Evolutionary conservation across 768 basidiomycete species (phyloP).

Genomic region (Sporobolomyces roseus): DNA sequence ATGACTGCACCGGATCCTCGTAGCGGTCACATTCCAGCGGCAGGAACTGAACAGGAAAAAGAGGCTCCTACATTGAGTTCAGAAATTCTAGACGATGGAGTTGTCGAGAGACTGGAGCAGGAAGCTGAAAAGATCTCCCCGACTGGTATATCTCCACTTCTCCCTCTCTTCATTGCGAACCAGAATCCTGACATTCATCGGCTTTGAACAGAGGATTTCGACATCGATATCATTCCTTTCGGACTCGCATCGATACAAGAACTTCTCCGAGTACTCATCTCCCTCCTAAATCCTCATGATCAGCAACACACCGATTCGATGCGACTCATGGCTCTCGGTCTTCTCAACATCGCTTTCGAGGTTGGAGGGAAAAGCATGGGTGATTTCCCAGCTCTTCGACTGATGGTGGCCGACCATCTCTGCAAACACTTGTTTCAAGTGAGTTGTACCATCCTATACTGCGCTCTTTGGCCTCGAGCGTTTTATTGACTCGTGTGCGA

Average conservation of each 20-base stretch:
- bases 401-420: conserved; percentile 76
- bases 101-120: conserved; percentile 58
- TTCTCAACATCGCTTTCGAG: conserved; percentile 83
- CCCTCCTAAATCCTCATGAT: conserved; percentile 89
- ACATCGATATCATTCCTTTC: conserved; percentile 55
- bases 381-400: conserved; percentile 69
- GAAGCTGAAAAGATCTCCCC: conserved; percentile 54
- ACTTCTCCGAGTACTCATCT: conserved; percentile 86
- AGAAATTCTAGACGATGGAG: conserved; percentile 23
- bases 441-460: too few species aligned
- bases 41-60: background rate
- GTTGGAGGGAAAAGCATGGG: conserved; percentile 71
- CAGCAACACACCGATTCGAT: conserved; percentile 95
- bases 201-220: conserved; percentile 1
- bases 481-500: background rate
- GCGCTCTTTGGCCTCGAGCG: too few species aligned
- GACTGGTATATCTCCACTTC: background rate
- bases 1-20: conserved; percentile 44
- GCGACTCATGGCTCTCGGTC: conserved; percentile 76
- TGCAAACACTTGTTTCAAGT: conserved; percentile 93
- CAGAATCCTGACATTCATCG: background rate
- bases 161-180: too few species aligned
- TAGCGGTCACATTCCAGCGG: conserved; percentile 39
- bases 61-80: background rate
- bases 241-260: conserved; percentile 90